Base-by-base conservation (phyloP, 306 rosid species). In the Geum urbanum region DNA sequence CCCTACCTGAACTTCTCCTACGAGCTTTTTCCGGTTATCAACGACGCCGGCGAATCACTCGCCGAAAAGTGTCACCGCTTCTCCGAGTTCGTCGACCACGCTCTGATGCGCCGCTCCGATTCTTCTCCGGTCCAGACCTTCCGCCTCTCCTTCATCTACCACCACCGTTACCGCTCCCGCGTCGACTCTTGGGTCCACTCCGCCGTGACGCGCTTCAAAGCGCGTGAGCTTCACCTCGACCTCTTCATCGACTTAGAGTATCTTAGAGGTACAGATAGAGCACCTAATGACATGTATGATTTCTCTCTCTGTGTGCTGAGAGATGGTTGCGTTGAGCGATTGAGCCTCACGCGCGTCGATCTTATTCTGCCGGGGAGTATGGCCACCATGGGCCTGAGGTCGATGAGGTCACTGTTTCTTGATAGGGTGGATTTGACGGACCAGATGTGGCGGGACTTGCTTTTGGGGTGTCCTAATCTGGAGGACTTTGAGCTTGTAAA, bases 101-200 rank as follows among this genome's bases (percentile, higher is more conserved):
- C 46, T 7, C 52, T 69, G 15, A 54, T 69, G 4, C 19, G 1
- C 40, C 73, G 63, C 9, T 4, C 43, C 63, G 5, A 19, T n/a
- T n/a, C n/a, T 9, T 20, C 63, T 8, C 73, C 63, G 9, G 9
- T 40, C 41, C 19, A 54, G 32, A 7, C 63, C 45, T 53, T 69
- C 63, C 52, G 41, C 43, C 63, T 69, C 73, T 40, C 63, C 3
- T 69, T 69, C 63, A 53, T 39, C 52, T 69, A 19, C 73, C 37
- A 53, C 39, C 40, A 18, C 44, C 19, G 7, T 40, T 69, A 53
- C 63, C 1, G 19, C 73, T 54, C 9, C 50, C 73, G 41, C 40
- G 73, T 69, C 9, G 72, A 69, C 52, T 69, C 63, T 8, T 69
- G 63, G 72, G 20, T 53, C 0, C 72, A 40, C 15, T 37, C 39